Base-by-base conservation (phyloP, 2,329 filamentous ascomycete species). In the Paracorniculantispora psalliotae region DNA sequence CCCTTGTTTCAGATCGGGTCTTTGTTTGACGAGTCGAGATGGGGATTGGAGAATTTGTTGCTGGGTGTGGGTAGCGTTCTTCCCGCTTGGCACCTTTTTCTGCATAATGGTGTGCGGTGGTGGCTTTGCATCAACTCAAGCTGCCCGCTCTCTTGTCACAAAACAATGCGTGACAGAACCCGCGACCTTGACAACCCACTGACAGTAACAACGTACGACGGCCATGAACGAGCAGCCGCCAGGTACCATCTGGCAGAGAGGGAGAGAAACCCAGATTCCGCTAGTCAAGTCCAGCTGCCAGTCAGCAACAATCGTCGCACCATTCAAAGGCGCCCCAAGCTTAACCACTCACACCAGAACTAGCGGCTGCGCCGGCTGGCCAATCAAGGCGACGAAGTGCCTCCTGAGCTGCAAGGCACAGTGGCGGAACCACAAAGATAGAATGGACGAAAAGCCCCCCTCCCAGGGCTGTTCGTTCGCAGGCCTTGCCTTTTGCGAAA, bases 1-100 rank as follows among this genome's bases (percentile, higher is more conserved):
- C 33, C 43, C 41, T 56, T 56, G 53, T 56, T 56, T 56, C 53
- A 56, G 53, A 56, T 56, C 53, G 53, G 43, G 43, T 19, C 53
- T 56, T 47, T 56, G 50, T 28, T 43, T 43, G 44, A 48, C 43
- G 28, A 56, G 53, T 55, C 21, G 26, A 44, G 51, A 54, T 54
- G 51, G n/a, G n/a, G 39, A 37, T 10, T 10, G 8, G 8, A 6
- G 28, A 12, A 48, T 17, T 21, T 4, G 19, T 6, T 13, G n/a
- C n/a, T n/a, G n/a, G n/a, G 13, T 21, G 33, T n/a, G n/a, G n/a
- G n/a, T n/a, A n/a, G n/a, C n/a, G n/a, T n/a, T n/a, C n/a, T n/a
- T n/a, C n/a, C n/a, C n/a, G n/a, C n/a, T n/a, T n/a, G n/a, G n/a
- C n/a, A n/a, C n/a, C n/a, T 47, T 28, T 15, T 39, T 13, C 15